Conservation (phyloP, 805 yeast genomes). For the Candida awuae region DNA sequence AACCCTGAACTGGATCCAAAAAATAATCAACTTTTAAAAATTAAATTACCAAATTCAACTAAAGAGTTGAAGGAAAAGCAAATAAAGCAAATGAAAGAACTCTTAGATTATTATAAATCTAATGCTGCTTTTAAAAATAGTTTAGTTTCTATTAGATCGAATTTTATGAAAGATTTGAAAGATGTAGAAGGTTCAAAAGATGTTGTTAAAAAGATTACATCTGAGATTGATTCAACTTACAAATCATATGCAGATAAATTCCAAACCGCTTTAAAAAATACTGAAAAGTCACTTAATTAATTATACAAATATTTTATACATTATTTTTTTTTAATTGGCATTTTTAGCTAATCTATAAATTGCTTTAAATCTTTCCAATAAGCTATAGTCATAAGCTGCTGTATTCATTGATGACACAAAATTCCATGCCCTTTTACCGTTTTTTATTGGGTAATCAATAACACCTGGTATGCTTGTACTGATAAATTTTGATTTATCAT, state of each 20-base stretch:
- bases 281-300: slow-evolving; percentile 35
- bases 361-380: slow-evolving; percentile 60
- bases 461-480: slow-evolving; percentile 82
- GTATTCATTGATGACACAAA: slow-evolving; percentile 75
- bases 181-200: slow-evolving; percentile 41
- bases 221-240: slow-evolving; percentile 61
- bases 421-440: slow-evolving; percentile 78
- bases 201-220: slow-evolving; percentile 43
- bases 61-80: slow-evolving; percentile 52
- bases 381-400: slow-evolving; percentile 72
- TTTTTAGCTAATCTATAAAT: slow-evolving; percentile 46
- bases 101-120: slow-evolving; percentile 54
- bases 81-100: slow-evolving; percentile 55
- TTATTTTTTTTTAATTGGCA: slow-evolving; percentile 18
- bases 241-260: slow-evolving; percentile 57
- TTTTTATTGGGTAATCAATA: slow-evolving; percentile 83
- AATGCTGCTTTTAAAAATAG: slow-evolving; percentile 39
- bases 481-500: slow-evolving; percentile 71
- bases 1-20: slow-evolving; percentile 72
- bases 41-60: slow-evolving; percentile 69
- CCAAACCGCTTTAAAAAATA: slow-evolving; percentile 44
- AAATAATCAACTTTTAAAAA: slow-evolving; percentile 64
- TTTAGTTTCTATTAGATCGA: slow-evolving; percentile 49
- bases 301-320: background rate
- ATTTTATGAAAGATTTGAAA: slow-evolving; percentile 49